Base-by-base conservation (phyloP, 2,329 filamentous ascomycete genomes). In the Diaporthe citri region DNA sequence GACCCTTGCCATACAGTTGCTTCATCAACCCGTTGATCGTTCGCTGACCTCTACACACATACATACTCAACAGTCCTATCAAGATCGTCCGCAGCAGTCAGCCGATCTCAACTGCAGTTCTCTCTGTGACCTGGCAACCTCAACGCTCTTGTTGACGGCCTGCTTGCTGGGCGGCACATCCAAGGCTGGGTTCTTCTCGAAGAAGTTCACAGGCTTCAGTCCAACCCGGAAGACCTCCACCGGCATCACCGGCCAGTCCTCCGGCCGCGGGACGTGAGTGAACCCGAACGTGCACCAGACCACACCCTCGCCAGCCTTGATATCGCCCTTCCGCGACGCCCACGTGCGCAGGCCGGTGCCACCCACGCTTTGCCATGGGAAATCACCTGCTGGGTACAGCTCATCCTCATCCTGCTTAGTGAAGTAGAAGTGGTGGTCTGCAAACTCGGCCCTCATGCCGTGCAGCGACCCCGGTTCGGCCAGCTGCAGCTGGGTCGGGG, bases 161-260 rank as follows among this genome's bases (percentile, higher is more conserved):
- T 88, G 87, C 66, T 79, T 83, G 73, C 84, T 85, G 4, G 85
- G 84, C 2, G 88, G 85, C 15, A 89, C 85, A 80, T 89, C 88
- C 13, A 88, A 77, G 0, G 87, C 86, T 0, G 88, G 88, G 76
- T 90, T 90, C 76, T 82, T 84, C 8, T 85, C 83, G 77, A 89
- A 90, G 77, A 90, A 90, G 76, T 89, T 89, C 9, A 85, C 86
- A 0, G 88, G 88, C 77, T 88, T 86, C 46, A 90, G 78, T 55
- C 82, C 81, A 2, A 90, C 86, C 77, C 84, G 85, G 20, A 88
- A 80, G 9, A 84, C 87, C 81, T 93, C 91, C 78, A 87, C 88
- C 0, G 91, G 91, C 92, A 93, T 93, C 48, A 93, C 89, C 0
- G 91, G 91, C 82, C 92, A 93, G 79, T 93, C 91, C 79, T 93